Percentiles rank a stretch among this genome's conserved stretches.
phyloP scores from a whole-genome alignment of 2,329 filamentous ascomycete genomes.

The Karstenula rhodostoma region DNA sequence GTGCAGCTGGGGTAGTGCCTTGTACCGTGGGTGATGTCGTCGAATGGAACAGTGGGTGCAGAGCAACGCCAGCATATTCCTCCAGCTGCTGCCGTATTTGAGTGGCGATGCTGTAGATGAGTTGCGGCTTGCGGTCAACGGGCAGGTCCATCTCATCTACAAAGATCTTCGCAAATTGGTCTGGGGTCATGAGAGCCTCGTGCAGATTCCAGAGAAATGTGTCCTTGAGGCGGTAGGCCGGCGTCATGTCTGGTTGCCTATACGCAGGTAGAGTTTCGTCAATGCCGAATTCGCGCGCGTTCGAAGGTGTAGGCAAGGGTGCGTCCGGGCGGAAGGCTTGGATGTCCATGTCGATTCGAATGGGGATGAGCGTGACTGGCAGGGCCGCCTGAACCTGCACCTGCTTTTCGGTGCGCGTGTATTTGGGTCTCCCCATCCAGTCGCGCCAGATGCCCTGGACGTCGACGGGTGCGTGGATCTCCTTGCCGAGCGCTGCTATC shows the following conservation, averaged over 20 bases:
- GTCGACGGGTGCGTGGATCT: constrained; percentile 78
- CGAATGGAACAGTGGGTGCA: constrained; percentile 90
- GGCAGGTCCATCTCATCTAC: constrained; percentile 95
- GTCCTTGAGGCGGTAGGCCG: constrained; percentile 88
- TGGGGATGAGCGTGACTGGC: constrained; percentile 90
- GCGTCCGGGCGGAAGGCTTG: constrained; percentile 75
- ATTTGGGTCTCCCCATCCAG: constrained; percentile 83
- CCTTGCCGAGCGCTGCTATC: constrained; percentile 82
- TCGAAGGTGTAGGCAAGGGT: constrained; percentile 69
- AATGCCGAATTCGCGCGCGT: constrained; percentile 64
- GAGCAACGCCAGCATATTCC: constrained; percentile 92
- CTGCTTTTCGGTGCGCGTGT: constrained; percentile 65
- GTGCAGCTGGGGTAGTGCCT: constrained; percentile 36
- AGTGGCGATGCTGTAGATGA: constrained; percentile 84
- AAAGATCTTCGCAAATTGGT: constrained; percentile 90
- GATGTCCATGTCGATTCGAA: constrained; percentile 94
- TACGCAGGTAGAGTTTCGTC: constrained; percentile 82
- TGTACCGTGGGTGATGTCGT: constrained; percentile 42
- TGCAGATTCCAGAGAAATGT: constrained; percentile 98
- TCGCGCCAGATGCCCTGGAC: constrained; percentile 93
- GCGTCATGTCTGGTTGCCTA: constrained; percentile 77
- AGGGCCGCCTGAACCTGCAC: constrained; percentile 74
- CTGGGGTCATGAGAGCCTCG: constrained; percentile 90
- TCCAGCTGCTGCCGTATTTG: constrained; percentile 95
- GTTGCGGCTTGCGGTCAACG: constrained; percentile 66